Evolutionary conservation across 2,329 filamentous ascomycete genomes (phyloP), one percentile per base, ranked within the genome.

Genomic region (Didymella keratinophila): DNA sequence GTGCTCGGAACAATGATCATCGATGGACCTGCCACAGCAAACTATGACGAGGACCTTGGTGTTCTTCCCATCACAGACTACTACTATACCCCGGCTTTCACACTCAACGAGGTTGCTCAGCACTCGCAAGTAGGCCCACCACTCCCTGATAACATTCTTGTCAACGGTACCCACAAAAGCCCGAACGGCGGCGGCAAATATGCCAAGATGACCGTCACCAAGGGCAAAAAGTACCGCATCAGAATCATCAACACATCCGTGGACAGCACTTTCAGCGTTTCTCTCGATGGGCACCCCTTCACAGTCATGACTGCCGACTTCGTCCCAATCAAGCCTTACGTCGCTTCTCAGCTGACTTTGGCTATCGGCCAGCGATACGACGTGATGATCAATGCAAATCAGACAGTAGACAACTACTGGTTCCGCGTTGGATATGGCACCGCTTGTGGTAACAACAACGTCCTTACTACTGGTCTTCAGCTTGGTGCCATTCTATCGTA

Each of bases 21-120:
- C 42, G 76, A 81, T 51, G 79, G 79, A 4, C 79, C 79, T 16
- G 75, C 78, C 16, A 75, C 73, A 16, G 72, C 71, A 18, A 78
- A 80, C 55, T 81, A 80, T 23, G 87, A 91, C 59, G 79, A 83
- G 47, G 88, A 91, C 66, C 77, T 89, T 0, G 88, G 88, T 3
- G 75, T 81, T 11, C 65, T 89, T 1, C 79, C 87, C 25, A 69
- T 89, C 6, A 83, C 81, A 16, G 89, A 91, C 67, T 91, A 87
- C 87, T 87, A 87, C 70, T 84, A 75, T 45, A 59, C 67, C 57
- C 71, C 64, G 60, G 74, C 58, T 37, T 70, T 73, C 66, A 72
- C 51, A 59, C 69, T 68, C 60, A 69, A 66, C 46, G 74, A 66
- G 62, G 72, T 61, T 34, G 72, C 66, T 6, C 70, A 63, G 64